These are phyloP conservation scores for Macrocybe gigantea DNA, from an alignment of 768 basidiomycete genomes.

Conservation along the genomic window DNA sequence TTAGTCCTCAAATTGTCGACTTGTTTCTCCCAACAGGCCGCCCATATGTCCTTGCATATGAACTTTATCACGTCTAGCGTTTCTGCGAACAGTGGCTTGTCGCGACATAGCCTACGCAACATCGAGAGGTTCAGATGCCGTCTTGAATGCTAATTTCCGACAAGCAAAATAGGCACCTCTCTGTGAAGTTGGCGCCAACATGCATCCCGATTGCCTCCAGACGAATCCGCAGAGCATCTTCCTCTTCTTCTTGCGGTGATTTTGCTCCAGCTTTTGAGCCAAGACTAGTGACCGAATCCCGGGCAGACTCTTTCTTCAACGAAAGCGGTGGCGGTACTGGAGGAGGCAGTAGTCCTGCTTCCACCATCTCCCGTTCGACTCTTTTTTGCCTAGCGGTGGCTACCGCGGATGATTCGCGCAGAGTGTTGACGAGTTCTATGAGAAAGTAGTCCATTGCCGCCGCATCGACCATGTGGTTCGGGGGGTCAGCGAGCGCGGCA, in stretches of 20 bases:
- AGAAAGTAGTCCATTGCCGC: conserved; percentile 82
- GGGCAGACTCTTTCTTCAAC: conserved; percentile 36
- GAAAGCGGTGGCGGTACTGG: conserved; percentile 35
- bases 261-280: conserved; percentile 25
- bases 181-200: conserved; percentile 81
- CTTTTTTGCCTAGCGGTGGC: conserved; percentile 63
- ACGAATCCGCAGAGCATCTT: conserved; percentile 60
- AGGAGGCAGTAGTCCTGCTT: conserved; percentile 65
- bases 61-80: conserved; percentile 92
- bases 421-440: conserved; percentile 70
- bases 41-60: conserved; percentile 95
- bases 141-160: background rate
- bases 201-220: conserved; percentile 83
- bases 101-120: conserved; percentile 62
- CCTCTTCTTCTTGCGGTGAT: conserved; percentile 54
- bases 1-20: conserved; percentile 95
- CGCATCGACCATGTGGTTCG: conserved; percentile 53
- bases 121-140: background rate
- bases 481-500: conserved; percentile 59
- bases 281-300: conserved; percentile 40
- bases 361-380: conserved; percentile 73
- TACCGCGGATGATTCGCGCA: conserved; percentile 69
- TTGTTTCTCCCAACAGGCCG: conserved; percentile 88
- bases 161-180: conserved; percentile 51
- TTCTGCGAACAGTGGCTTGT: conserved; percentile 70